Percentiles rank a stretch among this genome's conserved stretches.
These are phyloP conservation scores for Rheum nobile DNA, from an alignment of 148 eudicot genomes.

Conservation along the genomic window DNA sequence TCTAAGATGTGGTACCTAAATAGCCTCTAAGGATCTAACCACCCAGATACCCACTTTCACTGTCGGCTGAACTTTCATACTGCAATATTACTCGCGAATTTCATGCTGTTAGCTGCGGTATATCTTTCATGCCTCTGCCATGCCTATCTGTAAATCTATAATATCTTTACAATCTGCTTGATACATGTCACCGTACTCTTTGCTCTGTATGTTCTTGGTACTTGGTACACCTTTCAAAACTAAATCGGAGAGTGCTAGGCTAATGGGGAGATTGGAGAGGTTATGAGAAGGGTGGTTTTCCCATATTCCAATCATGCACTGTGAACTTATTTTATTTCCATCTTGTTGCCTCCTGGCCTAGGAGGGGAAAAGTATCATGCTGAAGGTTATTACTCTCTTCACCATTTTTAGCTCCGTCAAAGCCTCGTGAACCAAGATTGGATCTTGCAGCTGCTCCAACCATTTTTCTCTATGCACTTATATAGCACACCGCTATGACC, in stretches of 20 bases:
- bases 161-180: not conserved
- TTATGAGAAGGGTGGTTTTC: not conserved
- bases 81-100: not conserved
- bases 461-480: not conserved
- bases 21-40: not conserved
- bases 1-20: not conserved
- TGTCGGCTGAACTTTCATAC: not conserved
- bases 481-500: not conserved
- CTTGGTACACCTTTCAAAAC: no score
- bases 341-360: not conserved
- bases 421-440: not conserved
- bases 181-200: not conserved
- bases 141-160: not conserved
- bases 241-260: not conserved
- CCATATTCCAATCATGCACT: not conserved
- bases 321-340: not conserved
- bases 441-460: not conserved
- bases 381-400: not conserved
- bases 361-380: not conserved
- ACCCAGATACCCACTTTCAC: not conserved
- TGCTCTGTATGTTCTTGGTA: not conserved
- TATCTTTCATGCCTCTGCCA: not conserved
- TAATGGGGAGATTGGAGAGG: not conserved
- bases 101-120: not conserved
- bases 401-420: not conserved